A percentile compares a stretch with the other conserved stretches of the same genome.
Conservation (phyloP, 2,329 filamentous ascomycete species). For the Neobulgaria alba region DNA sequence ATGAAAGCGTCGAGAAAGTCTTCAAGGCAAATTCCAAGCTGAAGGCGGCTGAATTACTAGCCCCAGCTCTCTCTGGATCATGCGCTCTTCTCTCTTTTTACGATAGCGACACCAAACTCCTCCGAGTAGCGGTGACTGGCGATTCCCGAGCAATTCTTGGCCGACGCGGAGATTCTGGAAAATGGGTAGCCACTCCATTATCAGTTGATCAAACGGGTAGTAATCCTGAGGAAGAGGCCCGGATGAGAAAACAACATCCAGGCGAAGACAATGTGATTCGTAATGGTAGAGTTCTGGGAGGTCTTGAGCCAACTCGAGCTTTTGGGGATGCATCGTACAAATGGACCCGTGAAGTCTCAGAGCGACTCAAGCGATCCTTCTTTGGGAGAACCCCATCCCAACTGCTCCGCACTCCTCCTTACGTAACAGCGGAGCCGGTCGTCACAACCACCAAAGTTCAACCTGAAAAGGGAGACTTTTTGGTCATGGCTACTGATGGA, state of each 20-base stretch:
- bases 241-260: conserved; percentile 79
- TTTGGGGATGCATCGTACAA: conserved; percentile 98
- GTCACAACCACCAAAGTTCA: conserved; percentile 89
- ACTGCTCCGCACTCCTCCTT: conserved; percentile 82
- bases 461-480: conserved; percentile 83
- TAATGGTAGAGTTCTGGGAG: conserved; percentile 84
- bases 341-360: conserved; percentile 79
- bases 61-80: conserved; percentile 91
- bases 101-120: conserved; percentile 74
- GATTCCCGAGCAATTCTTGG: conserved; percentile 94
- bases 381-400: conserved; percentile 74
- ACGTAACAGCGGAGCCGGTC: conserved; percentile 92
- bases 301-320: conserved; percentile 84
- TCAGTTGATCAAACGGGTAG: conserved; percentile 91
- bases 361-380: conserved; percentile 74
- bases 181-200: conserved; percentile 85
- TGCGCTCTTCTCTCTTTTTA: conserved; percentile 96
- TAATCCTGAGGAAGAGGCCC: conserved; percentile 74
- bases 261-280: conserved; percentile 80
- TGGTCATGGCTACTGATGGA: conserved; percentile 93
- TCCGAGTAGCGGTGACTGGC: conserved; percentile 91
- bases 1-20: conserved; percentile 87
- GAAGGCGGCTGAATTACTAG: conserved; percentile 84
- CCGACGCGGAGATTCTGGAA: conserved; percentile 65
- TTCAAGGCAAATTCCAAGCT: conserved; percentile 81